These are phyloP conservation scores for Rusavskia elegans DNA, from an alignment of 495 filamentous ascomycete species.

Conservation along the genomic window DNA sequence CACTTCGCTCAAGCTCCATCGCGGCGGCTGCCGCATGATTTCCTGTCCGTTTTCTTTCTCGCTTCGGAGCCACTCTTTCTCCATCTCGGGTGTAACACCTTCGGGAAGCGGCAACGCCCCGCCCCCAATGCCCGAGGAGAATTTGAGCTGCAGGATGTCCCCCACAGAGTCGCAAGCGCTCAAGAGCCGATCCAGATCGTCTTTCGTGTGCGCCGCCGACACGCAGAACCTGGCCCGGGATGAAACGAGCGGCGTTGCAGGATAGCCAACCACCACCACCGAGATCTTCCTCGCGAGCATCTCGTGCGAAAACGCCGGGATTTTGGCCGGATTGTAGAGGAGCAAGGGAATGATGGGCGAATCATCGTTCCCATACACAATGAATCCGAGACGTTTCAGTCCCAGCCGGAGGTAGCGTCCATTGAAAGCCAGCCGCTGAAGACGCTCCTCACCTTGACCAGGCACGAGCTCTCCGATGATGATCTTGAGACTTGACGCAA, in stretches of 20 bases:
- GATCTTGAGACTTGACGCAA: constrained; percentile 64
- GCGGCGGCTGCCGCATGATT: constrained; percentile 15
- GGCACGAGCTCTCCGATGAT: constrained; percentile 77
- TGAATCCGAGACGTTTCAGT: constrained; percentile 91
- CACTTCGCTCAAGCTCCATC: constrained; percentile 22
- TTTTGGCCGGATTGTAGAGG: constrained; percentile 93
- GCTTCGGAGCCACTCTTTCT: constrained; percentile 49
- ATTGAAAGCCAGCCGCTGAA: constrained; percentile 96
- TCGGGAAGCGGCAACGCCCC: constrained; percentile 60
- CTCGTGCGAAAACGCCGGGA: constrained; percentile 94
- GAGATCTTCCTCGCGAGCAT: constrained; percentile 96
- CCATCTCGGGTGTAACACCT: constrained; percentile 49
- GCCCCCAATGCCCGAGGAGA: constrained; percentile 84
- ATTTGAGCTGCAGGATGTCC: constrained; percentile 85
- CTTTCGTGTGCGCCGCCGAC: constrained; percentile 91
- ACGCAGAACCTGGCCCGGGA: constrained; percentile 93
- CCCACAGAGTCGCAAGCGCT: constrained; percentile 86
- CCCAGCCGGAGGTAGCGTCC: constrained; percentile 93
- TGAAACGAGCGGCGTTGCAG: constrained; percentile 88
- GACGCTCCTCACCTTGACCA: constrained; percentile 87
- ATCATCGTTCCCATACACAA: constrained; percentile 93
- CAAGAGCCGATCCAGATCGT: constrained; percentile 84
- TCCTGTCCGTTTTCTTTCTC: constrained; percentile 5
- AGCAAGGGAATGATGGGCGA: constrained; percentile 90
- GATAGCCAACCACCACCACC: constrained; percentile 96